These are phyloP conservation scores for Beauveria sp. DNA, from an alignment of 2,329 filamentous ascomycete genomes.

Conservation along the genomic window DNA sequence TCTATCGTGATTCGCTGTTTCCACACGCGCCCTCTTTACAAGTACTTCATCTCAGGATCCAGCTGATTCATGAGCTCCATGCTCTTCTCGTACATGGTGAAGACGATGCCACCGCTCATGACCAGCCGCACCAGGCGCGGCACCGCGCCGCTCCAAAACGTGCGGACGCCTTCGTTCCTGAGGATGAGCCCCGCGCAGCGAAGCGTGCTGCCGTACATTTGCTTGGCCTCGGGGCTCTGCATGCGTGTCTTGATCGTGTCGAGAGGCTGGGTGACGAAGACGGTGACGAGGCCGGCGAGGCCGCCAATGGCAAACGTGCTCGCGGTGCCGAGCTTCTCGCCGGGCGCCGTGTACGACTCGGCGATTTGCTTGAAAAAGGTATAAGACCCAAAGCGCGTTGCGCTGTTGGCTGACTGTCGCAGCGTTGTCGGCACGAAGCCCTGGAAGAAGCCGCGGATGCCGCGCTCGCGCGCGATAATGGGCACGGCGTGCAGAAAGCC, in stretches of 20 bases:
- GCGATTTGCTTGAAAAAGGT: constrained; percentile 85
- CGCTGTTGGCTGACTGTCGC: constrained; percentile 88
- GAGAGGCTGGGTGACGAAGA: constrained; percentile 66
- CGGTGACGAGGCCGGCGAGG: constrained; percentile 82
- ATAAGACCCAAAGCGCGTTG: constrained; percentile 84
- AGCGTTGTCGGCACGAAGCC: constrained; percentile 93
- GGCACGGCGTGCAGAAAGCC: constrained; percentile 87
- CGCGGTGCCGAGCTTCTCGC: constrained; percentile 83
- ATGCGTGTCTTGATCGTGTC: constrained; percentile 97
- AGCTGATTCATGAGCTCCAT: constrained; percentile 77
- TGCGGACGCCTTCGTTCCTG: constrained; percentile 79
- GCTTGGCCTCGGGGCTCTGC: constrained; percentile 85
- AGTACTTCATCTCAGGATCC: constrained; percentile 78
- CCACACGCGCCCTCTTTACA: constrained; percentile 38
- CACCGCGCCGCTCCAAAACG: constrained; percentile 89
- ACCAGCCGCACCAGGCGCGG: constrained; percentile 78
- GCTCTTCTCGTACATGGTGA: constrained; percentile 96
- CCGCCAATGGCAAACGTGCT: constrained; percentile 90
- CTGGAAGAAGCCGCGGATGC: constrained; percentile 89
- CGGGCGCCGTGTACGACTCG: constrained; percentile 84
- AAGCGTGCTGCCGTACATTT: constrained; percentile 78
- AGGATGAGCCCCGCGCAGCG: constrained; percentile 77
- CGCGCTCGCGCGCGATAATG: constrained; percentile 81
- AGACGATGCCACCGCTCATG: constrained; percentile 91
- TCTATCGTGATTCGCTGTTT: constrained; percentile 1